A percentile compares a stretch with the other conserved stretches of the same genome.
phyloP scores from a whole-genome alignment of 192 early-diverging fungal species.

The Coemansia sp. region DNA sequence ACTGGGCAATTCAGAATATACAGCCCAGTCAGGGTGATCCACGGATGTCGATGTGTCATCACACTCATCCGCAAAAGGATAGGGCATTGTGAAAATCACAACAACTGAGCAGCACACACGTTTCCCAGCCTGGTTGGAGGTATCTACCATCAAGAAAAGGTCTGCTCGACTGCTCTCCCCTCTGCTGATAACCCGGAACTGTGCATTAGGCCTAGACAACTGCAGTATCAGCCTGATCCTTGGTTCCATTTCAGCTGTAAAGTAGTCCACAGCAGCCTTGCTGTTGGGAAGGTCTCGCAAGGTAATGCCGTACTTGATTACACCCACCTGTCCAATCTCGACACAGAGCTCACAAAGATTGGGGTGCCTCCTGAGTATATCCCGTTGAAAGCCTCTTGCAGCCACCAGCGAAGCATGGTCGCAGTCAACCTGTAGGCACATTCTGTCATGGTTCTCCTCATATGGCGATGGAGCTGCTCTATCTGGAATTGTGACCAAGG shows the following conservation, averaged over 20 bases:
- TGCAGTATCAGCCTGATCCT: not conserved
- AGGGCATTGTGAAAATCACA: not conserved
- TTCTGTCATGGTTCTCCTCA: not conserved
- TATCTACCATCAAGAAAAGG: not conserved
- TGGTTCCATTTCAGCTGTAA: not conserved
- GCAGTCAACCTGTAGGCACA: not conserved
- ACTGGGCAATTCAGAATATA: not conserved
- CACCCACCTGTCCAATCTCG: not conserved
- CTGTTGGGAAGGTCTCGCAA: not conserved
- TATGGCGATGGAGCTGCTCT: not conserved
- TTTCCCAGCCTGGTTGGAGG: not conserved
- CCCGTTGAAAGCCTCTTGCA: not conserved
- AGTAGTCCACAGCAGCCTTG: not conserved
- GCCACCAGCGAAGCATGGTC: not conserved
- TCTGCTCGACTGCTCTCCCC: not conserved
- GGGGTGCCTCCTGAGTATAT: not conserved
- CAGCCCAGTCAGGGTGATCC: not conserved
- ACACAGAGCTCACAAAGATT: not conserved
- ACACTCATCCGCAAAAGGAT: not conserved
- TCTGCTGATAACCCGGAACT: not conserved
- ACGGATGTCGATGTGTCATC: not conserved
- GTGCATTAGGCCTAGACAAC: not conserved
- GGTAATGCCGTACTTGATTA: not conserved
- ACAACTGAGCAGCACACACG: not conserved
- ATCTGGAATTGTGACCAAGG: not conserved